Evolutionary conservation across 139 green algal genomes (phyloP), one percentile per base, ranked within the genome.

Genomic region (Auxenochlorella pyrenoidosa): DNA sequence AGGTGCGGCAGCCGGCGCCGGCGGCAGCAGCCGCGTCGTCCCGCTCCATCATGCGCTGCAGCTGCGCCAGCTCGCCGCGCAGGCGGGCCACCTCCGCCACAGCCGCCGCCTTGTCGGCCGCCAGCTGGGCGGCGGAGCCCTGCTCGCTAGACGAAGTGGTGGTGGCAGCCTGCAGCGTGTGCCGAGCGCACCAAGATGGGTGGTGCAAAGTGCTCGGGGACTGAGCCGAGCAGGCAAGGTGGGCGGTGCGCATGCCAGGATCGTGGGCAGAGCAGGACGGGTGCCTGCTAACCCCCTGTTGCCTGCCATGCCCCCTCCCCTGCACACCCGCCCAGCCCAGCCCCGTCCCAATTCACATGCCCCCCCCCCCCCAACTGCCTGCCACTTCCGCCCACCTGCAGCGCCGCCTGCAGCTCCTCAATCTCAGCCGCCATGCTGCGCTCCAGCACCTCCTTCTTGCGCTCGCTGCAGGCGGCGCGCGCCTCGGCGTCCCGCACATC

Each of bases 31-130:
- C 34, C 34, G 22, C 80, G 30, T 85, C 80, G 32, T 88, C 84
- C 3, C 59, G 41, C 30, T 54, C 41, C 84, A 88, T 88, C 73
- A 76, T 30, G n/a, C 76, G 36, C 73, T 90, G 83, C 75, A 90
- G 58, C 34, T 86, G 60, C 24, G 79, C 79, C 78, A 91, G 78
- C 78, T 91, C 70, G 10, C 30, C 34, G 13, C 84, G 83, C 84
- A 91, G 79, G 12, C 78, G 68, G 0, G 28, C 28, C n/a, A 87
- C 88, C 79, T 91, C 84, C 22, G 71, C 79, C 51, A 34, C 18
- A 0, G 88, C 88, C 19, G 84, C 84, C 44, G 71, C 68, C 54
- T 38, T 63, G 24, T 81, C 66, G 28, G 63, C 77, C 22, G 77
- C 78, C 26, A 82, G 43, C 38, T 54, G 43, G 13, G 70, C 77